Percentiles rank a stretch among this genome's conserved stretches.
Conservation (phyloP, 495 filamentous ascomycete species). For the Hypoxylon lenormandii region DNA sequence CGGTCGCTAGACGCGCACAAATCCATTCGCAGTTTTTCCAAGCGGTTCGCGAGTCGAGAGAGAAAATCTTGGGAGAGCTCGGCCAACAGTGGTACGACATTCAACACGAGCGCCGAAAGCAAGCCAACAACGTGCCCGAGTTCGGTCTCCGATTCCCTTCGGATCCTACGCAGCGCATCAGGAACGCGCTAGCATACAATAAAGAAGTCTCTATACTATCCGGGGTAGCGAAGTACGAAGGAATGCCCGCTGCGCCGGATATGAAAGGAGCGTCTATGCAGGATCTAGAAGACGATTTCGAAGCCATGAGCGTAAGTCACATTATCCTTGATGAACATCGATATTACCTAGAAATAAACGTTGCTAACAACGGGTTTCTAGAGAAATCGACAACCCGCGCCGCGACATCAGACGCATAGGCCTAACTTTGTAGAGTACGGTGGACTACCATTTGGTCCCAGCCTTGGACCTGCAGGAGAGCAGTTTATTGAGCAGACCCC, state of each 20-base stretch:
- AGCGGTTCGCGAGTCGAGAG: constrained; percentile 80
- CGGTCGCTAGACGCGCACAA: constrained; percentile 82
- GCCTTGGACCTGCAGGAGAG: constrained; percentile 76
- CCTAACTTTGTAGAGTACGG: constrained; percentile 50
- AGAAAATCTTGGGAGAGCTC: constrained; percentile 78
- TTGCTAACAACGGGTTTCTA: constrained; percentile 36
- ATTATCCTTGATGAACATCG: constrained; percentile 4
- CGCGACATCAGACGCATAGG: constrained; percentile 41
- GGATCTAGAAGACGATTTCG: constrained; percentile 86
- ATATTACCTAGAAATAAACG: not conserved
- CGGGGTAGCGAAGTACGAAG: constrained; percentile 91
- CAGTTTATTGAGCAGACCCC: constrained; percentile 84
- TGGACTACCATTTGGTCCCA: constrained; percentile 54
- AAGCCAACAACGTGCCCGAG: constrained; percentile 82
- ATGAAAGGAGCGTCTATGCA: constrained; percentile 75
- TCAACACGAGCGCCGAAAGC: constrained; percentile 86
- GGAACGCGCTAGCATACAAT: constrained; percentile 87
- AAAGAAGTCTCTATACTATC: constrained; percentile 90
- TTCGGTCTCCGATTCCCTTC: constrained; percentile 79
- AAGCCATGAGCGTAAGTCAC: constrained; percentile 84
- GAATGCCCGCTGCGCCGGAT: constrained; percentile 92
- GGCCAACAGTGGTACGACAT: constrained; percentile 90
- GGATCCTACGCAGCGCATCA: constrained; percentile 76
- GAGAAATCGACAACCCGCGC: constrained; percentile 46
- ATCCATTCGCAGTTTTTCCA: constrained; percentile 89